phyloP scores from a whole-genome alignment of 2,329 filamentous ascomycete genomes.

The Penicillium sp. region DNA sequence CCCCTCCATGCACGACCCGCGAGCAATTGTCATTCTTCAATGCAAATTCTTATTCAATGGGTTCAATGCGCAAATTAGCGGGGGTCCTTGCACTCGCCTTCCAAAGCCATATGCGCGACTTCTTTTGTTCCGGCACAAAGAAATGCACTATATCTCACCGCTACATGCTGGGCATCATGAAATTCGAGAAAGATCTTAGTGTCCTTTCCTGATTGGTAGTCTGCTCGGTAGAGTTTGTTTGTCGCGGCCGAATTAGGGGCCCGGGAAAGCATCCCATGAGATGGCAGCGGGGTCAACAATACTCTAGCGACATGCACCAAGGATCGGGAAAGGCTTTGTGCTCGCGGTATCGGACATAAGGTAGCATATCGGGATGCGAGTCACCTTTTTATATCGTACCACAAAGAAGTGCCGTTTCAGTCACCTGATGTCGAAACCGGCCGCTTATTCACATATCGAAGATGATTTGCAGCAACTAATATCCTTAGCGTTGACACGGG shows the following conservation, averaged over 20 bases:
- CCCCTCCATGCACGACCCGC: slow-evolving; percentile 9
- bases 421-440: slow-evolving; percentile 9
- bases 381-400: slow-evolving; percentile 6
- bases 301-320: slow-evolving; percentile 11
- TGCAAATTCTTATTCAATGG: background rate
- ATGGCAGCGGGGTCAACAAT: slow-evolving; percentile 2
- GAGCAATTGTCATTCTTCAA: slow-evolving; percentile 4
- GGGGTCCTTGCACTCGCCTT: background rate
- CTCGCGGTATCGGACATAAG: slow-evolving; percentile 5
- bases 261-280: slow-evolving; percentile 12
- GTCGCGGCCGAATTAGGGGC: slow-evolving; percentile 3
- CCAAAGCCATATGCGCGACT: background rate
- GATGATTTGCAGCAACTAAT: slow-evolving; percentile 7
- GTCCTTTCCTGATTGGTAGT: slow-evolving; percentile 18
- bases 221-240: slow-evolving; percentile 10
- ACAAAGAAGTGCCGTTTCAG: background rate
- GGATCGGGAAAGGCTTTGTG: background rate
- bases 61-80: background rate
- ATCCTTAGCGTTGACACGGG: slow-evolving; percentile 1
- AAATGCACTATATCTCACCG: slow-evolving; percentile 23
- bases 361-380: background rate
- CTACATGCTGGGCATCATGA: slow-evolving; percentile 20
- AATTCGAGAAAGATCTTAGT: slow-evolving; percentile 10
- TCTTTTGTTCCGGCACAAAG: slow-evolving; percentile 1
- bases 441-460: background rate